Evolutionary conservation across 2,329 filamentous ascomycete genomes (phyloP).

Genomic region (Gyromitra esculenta): DNA sequence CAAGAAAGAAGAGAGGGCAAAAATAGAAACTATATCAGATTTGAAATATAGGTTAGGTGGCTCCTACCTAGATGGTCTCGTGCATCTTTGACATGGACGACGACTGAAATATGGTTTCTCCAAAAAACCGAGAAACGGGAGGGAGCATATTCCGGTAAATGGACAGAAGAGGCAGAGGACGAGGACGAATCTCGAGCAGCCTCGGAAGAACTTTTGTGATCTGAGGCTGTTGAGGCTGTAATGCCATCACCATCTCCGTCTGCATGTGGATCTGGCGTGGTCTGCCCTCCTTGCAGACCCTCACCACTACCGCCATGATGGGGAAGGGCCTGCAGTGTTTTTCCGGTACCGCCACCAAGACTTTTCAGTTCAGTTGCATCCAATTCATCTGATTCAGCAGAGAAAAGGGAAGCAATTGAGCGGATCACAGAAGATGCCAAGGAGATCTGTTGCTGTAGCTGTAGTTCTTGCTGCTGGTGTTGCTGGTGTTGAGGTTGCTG

Average conservation of each 20-base stretch:
- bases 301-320: neutral
- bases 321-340: conserved; percentile 14
- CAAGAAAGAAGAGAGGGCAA: conserved; percentile 26
- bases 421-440: neutral
- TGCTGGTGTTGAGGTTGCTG: neutral
- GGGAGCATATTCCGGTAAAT: neutral
- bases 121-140: conserved; percentile 63
- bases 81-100: conserved; percentile 65
- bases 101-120: conserved; percentile 64
- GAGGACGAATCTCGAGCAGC: neutral
- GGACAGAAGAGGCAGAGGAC: conserved; percentile 5
- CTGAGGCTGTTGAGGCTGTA: conserved; percentile 31
- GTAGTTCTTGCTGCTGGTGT: conserved; percentile 10
- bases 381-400: conserved; percentile 4
- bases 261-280: conserved; percentile 3
- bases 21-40: conserved; percentile 6
- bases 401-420: conserved; percentile 34
- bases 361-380: conserved; percentile 37
- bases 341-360: conserved; percentile 8
- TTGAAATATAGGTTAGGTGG: conserved; percentile 13
- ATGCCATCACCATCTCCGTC: conserved; percentile 13
- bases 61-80: conserved; percentile 68
- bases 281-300: conserved; percentile 15
- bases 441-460: conserved; percentile 10
- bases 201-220: conserved; percentile 27